Percentiles rank a stretch among this genome's conserved stretches.
phyloP scores from a whole-genome alignment of 805 yeast species.

The Wickerhamiella dianesei region DNA sequence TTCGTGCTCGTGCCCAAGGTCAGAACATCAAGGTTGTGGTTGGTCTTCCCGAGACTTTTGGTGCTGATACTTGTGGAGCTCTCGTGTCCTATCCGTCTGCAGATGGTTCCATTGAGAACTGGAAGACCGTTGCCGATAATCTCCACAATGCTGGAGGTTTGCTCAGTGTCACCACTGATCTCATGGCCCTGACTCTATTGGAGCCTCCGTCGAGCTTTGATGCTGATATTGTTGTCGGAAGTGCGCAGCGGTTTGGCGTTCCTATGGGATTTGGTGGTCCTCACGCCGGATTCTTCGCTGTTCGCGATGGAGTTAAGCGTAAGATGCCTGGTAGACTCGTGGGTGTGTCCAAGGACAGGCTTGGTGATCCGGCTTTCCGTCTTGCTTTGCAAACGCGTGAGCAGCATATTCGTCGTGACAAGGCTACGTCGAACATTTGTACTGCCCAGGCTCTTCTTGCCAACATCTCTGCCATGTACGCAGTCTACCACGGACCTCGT shows the following conservation, averaged over 20 bases:
- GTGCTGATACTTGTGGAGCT: conserved; percentile 54
- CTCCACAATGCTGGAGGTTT: conserved; percentile 63
- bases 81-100: conserved; percentile 85
- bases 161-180: conserved; percentile 78
- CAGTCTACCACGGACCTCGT: conserved; percentile 88
- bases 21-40: conserved; percentile 44
- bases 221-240: conserved; percentile 88
- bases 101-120: conserved; percentile 52
- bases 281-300: conserved; percentile 95
- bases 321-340: conserved; percentile 95
- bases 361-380: conserved; percentile 80
- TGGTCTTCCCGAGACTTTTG: conserved; percentile 31
- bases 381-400: conserved; percentile 95
- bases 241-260: conserved; percentile 92
- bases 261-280: conserved; percentile 99
- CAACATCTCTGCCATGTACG: conserved; percentile 89
- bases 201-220: conserved; percentile 75
- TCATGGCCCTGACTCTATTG: conserved; percentile 73
- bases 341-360: conserved; percentile 82
- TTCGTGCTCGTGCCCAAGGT: conserved; percentile 66
- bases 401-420: conserved; percentile 94
- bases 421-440: conserved; percentile 95
- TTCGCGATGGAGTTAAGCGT: conserved; percentile 63
- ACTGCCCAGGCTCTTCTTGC: conserved; percentile 96
- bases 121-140: conserved; percentile 43